Evolutionary conservation across 164 flowering plant genomes (phyloP).

Genomic region (Platanus orientalis): DNA sequence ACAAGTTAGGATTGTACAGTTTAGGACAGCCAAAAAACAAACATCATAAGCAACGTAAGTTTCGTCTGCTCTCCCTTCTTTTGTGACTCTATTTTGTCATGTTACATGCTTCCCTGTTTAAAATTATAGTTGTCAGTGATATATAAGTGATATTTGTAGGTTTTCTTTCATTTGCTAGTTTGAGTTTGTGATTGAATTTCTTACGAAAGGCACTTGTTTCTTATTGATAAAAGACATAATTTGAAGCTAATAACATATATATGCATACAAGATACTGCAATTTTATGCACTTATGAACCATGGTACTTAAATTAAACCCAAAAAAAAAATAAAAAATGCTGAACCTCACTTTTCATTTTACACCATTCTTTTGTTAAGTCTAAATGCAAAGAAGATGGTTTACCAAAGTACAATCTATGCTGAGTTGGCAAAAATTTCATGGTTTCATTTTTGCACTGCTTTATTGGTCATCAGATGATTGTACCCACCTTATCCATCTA

Average conservation of each 20-base stretch:
- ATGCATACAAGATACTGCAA: neutral
- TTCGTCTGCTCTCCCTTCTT: neutral
- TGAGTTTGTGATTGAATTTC: neutral
- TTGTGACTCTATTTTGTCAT: neutral
- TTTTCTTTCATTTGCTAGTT: neutral
- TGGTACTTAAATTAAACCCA: neutral
- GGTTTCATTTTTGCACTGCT: neutral
- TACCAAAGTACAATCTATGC: neutral
- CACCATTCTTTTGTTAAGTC: neutral
- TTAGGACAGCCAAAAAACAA: conserved; percentile 25
- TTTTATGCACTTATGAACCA: neutral
- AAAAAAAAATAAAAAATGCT: neutral
- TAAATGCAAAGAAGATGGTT: neutral
- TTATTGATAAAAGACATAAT: neutral
- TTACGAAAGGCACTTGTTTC: neutral
- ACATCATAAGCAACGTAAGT: conserved; percentile 52
- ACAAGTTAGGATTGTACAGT: conserved; percentile 8
- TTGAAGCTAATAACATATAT: neutral
- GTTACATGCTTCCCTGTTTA: neutral
- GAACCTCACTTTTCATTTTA: neutral
- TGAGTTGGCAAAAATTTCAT: neutral
- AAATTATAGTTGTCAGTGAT: neutral
- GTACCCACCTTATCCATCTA: no score
- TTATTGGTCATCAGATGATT: no score
- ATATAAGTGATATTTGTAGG: neutral